Evolutionary conservation across 306 rosid genomes (phyloP).

Genomic region (Cucumis cinereus): DNA sequence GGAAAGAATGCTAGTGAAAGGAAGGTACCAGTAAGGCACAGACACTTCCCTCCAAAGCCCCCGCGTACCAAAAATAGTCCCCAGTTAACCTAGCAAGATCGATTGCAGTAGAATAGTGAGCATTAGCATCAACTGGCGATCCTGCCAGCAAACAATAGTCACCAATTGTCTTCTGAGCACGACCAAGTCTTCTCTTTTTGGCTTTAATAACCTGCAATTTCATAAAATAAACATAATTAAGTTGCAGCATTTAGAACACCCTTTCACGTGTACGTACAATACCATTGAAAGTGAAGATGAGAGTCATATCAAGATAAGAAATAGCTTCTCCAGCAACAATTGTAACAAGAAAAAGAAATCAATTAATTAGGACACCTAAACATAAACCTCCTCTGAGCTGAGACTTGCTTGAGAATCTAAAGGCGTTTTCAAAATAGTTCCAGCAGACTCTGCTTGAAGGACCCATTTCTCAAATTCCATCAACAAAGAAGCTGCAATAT

Average conservation of each 20-base stretch:
- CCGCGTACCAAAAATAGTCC: conserved; percentile 92
- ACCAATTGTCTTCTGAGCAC: conserved; percentile 94
- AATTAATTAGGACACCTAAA: conserved; percentile 82
- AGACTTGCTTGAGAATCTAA: conserved; percentile 99
- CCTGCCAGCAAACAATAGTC: conserved; percentile 95
- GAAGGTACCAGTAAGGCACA: conserved; percentile 76
- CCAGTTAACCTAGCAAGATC: conserved; percentile 89
- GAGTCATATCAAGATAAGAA: background rate
- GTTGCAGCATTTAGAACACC: conserved; percentile 6
- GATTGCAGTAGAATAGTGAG: conserved; percentile 76
- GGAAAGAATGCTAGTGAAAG: background rate
- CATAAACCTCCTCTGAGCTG: conserved; percentile 99
- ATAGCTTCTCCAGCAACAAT: background rate
- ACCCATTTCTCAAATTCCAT: conserved; percentile 99
- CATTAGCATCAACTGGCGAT: conserved; percentile 94
- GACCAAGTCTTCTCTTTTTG: conserved; percentile 90
- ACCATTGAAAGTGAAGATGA: background rate
- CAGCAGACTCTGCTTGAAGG: conserved; percentile 90
- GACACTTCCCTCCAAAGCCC: conserved; percentile 91
- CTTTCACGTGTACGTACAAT: background rate
- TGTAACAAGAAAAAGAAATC: background rate
- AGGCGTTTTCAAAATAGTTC: conserved; percentile 93
- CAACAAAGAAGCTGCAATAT: conserved; percentile 74
- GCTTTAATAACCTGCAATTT: conserved; percentile 80
- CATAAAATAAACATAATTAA: conserved; percentile 5